Percentiles rank a stretch among this genome's conserved stretches.
Conservation (phyloP, 2,329 filamentous ascomycete genomes). For the Hypoxylon sp. region DNA sequence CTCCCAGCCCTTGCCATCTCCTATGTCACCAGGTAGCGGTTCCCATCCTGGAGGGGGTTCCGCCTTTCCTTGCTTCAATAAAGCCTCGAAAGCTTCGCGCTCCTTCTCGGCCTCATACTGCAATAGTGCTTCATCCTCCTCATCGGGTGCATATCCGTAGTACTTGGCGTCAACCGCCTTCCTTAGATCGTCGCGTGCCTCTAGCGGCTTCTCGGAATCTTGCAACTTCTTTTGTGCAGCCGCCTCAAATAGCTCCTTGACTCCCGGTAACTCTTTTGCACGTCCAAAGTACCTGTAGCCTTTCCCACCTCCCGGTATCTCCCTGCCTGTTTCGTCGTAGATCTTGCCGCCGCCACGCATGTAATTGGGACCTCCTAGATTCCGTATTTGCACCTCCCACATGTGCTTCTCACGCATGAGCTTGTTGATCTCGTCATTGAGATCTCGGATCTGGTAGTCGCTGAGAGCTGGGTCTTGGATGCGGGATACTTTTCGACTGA, state of each 20-base stretch:
- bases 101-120: constrained; percentile 88
- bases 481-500: constrained; percentile 94
- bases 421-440: constrained; percentile 99
- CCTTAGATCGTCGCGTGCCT: constrained; percentile 76
- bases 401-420: constrained; percentile 99
- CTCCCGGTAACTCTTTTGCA: constrained; percentile 89
- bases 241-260: constrained; percentile 95
- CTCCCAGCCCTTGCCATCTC: constrained; percentile 85
- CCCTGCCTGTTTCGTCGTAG: constrained; percentile 79
- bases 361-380: constrained; percentile 97
- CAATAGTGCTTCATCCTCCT: constrained; percentile 86
- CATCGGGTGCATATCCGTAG: constrained; percentile 93
- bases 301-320: constrained; percentile 81
- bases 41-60: constrained; percentile 80
- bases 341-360: constrained; percentile 81
- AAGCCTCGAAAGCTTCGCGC: constrained; percentile 79
- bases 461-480: constrained; percentile 93
- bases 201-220: constrained; percentile 72
- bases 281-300: constrained; percentile 96
- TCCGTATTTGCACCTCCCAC: constrained; percentile 97
- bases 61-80: constrained; percentile 69
- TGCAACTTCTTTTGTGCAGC: constrained; percentile 69
- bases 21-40: constrained; percentile 85
- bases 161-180: constrained; percentile 92
- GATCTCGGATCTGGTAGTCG: constrained; percentile 96